Conservation (phyloP, 2,329 filamentous ascomycete genomes). For the Blumeria graminis region DNA sequence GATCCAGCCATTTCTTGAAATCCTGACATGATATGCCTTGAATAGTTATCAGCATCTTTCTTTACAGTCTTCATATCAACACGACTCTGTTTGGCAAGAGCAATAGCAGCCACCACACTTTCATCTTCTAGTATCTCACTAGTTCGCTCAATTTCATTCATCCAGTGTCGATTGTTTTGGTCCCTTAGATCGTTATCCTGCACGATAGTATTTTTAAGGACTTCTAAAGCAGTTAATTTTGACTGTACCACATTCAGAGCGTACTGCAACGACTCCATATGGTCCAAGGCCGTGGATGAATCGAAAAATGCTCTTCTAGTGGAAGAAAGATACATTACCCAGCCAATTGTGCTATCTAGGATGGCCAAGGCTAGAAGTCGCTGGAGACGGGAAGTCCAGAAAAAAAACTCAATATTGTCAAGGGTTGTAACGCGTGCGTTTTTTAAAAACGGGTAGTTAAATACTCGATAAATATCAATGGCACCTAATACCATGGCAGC, state of each 20-base stretch:
- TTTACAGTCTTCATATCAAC: slow-evolving; percentile 37
- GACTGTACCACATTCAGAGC: slow-evolving; percentile 33
- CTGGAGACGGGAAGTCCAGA: slow-evolving; percentile 41
- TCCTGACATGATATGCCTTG: slow-evolving; percentile 18
- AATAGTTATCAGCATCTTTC: slow-evolving; percentile 38
- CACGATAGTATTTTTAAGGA: slow-evolving; percentile 58
- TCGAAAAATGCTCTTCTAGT: slow-evolving; percentile 57
- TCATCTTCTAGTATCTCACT: slow-evolving; percentile 54
- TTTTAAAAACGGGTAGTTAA: slow-evolving; percentile 36
- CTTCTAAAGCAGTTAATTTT: slow-evolving; percentile 46
- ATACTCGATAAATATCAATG: slow-evolving; percentile 41
- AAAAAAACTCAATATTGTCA: slow-evolving; percentile 42
- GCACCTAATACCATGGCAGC: slow-evolving; percentile 31
- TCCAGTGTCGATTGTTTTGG: slow-evolving; percentile 53
- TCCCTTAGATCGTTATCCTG: slow-evolving; percentile 47
- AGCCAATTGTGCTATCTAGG: slow-evolving; percentile 39
- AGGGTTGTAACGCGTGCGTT: slow-evolving; percentile 39
- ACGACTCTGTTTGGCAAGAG: slow-evolving; percentile 37
- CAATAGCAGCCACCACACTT: slow-evolving; percentile 47
- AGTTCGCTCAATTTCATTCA: slow-evolving; percentile 48
- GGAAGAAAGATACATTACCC: slow-evolving; percentile 46
- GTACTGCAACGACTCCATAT: slow-evolving; percentile 34
- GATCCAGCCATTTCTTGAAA: no score
- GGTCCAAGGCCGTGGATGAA: slow-evolving; percentile 35
- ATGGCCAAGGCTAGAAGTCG: slow-evolving; percentile 39